phyloP scores from a whole-genome alignment of 2,329 filamentous ascomycete species.

The Falciphora oryzae region DNA sequence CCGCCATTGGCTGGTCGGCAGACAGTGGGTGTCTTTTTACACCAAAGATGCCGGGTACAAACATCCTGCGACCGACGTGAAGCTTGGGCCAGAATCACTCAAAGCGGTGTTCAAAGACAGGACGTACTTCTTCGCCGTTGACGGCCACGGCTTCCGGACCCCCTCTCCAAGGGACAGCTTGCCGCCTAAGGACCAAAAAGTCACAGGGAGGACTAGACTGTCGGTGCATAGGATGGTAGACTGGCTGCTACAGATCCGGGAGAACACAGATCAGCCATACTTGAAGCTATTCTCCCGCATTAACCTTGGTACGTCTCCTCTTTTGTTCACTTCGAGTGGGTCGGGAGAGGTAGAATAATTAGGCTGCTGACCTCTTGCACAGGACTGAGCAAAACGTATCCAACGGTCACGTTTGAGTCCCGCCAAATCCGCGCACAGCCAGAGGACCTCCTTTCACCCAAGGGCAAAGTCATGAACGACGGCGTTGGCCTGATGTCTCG shows the following conservation, averaged over 20 bases:
- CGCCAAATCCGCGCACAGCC: slow-evolving; percentile 37
- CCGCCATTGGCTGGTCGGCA: slow-evolving; percentile 38
- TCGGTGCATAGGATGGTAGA: slow-evolving; percentile 37
- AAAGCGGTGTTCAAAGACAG: slow-evolving; percentile 33
- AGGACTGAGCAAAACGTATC: slow-evolving; percentile 47
- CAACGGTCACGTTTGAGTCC: slow-evolving; percentile 39
- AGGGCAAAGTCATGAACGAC: slow-evolving; percentile 53
- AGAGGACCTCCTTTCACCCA: slow-evolving; percentile 34
- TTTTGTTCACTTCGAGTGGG: slow-evolving; percentile 9
- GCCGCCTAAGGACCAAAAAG: slow-evolving; percentile 21
- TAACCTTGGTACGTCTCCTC: slow-evolving; percentile 37
- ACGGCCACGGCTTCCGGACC: slow-evolving; percentile 37
- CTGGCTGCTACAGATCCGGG: slow-evolving; percentile 43
- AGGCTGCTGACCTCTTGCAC: not conserved
- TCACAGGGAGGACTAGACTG: slow-evolving; percentile 26
- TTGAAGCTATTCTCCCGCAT: slow-evolving; percentile 56
- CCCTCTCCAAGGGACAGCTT: slow-evolving; percentile 11
- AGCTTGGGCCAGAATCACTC: slow-evolving; percentile 21
- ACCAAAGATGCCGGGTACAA: slow-evolving; percentile 31
- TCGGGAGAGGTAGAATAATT: slow-evolving; percentile 1
- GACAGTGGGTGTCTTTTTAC: slow-evolving; percentile 44
- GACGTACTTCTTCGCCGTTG: slow-evolving; percentile 50
- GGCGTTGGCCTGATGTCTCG: slow-evolving; percentile 62
- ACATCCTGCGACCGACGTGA: slow-evolving; percentile 30
- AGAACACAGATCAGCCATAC: slow-evolving; percentile 39